Conservation (phyloP, 2,329 filamentous ascomycete species). For the Penicillium sp. region DNA sequence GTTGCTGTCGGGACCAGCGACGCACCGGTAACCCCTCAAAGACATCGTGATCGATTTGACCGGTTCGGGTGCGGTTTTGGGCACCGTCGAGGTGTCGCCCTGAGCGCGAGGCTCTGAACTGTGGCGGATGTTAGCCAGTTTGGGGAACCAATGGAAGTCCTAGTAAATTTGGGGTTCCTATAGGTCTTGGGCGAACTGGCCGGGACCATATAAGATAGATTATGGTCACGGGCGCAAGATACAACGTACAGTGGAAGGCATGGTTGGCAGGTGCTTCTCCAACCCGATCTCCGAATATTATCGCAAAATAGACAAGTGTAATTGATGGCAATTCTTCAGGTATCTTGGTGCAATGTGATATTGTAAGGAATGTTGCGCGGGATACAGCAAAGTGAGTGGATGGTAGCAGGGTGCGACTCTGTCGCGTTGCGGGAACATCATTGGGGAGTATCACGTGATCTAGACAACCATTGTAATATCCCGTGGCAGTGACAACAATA, state of each 20-base stretch:
- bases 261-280: conserved; percentile 20
- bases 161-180: background rate
- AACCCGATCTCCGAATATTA: conserved; percentile 8
- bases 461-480: background rate
- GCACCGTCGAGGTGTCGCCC: conserved; percentile 56
- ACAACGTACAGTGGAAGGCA: conserved; percentile 38
- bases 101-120: conserved; percentile 59
- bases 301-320: background rate
- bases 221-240: conserved; percentile 9
- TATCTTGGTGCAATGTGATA: background rate
- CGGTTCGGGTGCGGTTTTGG: conserved; percentile 41
- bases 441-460: conserved; percentile 17
- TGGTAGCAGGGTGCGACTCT: conserved; percentile 6
- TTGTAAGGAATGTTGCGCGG: background rate
- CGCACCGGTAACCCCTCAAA: conserved; percentile 78
- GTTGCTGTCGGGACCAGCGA: conserved; percentile 77
- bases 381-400: background rate
- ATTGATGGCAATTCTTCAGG: background rate
- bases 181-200: background rate
- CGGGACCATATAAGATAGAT: conserved; percentile 1
- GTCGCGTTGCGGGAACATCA: conserved; percentile 12
- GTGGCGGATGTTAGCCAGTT: conserved; percentile 16
- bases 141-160: background rate
- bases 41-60: conserved; percentile 64
- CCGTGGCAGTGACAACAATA: background rate